phyloP scores from a whole-genome alignment of 108 stramenopile species.

The Fistulifera pelliculosa region DNA sequence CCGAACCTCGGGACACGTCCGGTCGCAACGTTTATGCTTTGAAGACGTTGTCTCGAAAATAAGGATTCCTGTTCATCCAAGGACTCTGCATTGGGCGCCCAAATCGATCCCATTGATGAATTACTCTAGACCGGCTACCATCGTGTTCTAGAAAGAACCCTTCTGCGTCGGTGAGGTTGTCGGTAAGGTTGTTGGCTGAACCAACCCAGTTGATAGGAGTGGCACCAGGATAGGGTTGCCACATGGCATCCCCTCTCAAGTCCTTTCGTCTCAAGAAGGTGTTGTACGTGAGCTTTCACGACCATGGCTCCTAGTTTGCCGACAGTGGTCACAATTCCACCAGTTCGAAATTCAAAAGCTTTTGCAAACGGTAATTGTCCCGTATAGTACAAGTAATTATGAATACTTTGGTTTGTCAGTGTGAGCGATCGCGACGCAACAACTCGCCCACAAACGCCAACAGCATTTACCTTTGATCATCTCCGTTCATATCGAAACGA shows the following conservation, averaged over 20 bases:
- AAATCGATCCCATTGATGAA: constrained; percentile 48
- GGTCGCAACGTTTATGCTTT: too few relatives aligned
- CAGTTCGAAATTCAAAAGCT: constrained; percentile 19
- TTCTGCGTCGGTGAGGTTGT: constrained; percentile 23
- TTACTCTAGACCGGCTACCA: constrained; percentile 32
- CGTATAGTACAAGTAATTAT: constrained; percentile 71
- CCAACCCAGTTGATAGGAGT: not conserved
- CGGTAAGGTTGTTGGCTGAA: not conserved
- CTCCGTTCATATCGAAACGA: constrained; percentile 36
- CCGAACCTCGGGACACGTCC: too few relatives aligned
- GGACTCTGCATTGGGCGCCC: not conserved
- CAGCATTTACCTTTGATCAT: constrained; percentile 18
- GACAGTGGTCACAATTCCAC: constrained; percentile 28
- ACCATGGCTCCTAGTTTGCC: constrained; percentile 8
- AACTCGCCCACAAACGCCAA: too few relatives aligned
- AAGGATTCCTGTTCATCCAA: constrained; percentile 9
- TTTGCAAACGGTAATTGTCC: constrained; percentile 38
- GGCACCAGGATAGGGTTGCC: constrained; percentile 6
- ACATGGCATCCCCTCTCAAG: not conserved
- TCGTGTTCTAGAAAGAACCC: constrained; percentile 33
- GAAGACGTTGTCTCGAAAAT: not conserved
- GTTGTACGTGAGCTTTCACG: not conserved
- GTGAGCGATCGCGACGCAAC: too few relatives aligned
- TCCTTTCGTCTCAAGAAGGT: not conserved
- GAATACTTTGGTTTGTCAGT: too few relatives aligned